phyloP scores from a whole-genome alignment of 352 stramenopile genomes.

The Globisporangium apiculatum region DNA sequence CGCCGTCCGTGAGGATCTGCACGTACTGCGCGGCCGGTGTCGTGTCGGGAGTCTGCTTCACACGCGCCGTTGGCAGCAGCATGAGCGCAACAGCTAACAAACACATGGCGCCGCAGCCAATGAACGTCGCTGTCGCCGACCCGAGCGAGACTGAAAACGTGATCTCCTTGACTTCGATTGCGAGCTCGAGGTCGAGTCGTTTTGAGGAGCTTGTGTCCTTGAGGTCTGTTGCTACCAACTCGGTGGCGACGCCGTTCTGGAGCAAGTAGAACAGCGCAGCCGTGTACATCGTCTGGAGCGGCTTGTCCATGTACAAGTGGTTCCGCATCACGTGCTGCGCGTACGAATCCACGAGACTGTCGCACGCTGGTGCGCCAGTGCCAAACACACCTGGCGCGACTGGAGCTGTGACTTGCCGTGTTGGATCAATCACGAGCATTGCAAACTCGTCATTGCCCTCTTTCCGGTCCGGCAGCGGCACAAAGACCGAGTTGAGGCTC shows the following conservation, averaged over 20 bases:
- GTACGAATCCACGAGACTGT: conserved; percentile 24
- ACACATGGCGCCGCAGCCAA: conserved; percentile 43
- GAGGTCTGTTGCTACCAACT: conserved; percentile 15
- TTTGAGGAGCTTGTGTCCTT: conserved; percentile 10
- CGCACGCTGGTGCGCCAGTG: conserved; percentile 16
- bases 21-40: conserved; percentile 60
- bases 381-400: conserved; percentile 4
- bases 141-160: conserved; percentile 43
- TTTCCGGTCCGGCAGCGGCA: conserved; percentile 1
- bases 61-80: conserved; percentile 36
- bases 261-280: conserved; percentile 41
- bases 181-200: conserved; percentile 12
- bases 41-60: conserved; percentile 51
- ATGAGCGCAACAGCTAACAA: conserved; percentile 51
- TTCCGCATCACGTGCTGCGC: conserved; percentile 14
- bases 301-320: conserved; percentile 18
- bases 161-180: conserved; percentile 27
- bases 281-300: conserved; percentile 25
- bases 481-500: conserved; percentile 9
- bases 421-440: conserved; percentile 5
- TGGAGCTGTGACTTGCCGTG: not conserved
- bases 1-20: conserved; percentile 57
- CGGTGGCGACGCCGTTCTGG: conserved; percentile 29
- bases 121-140: conserved; percentile 36
- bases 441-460: conserved; percentile 7